Conservation (phyloP, 2,329 filamentous ascomycete genomes). For the Penicillium sp. region DNA sequence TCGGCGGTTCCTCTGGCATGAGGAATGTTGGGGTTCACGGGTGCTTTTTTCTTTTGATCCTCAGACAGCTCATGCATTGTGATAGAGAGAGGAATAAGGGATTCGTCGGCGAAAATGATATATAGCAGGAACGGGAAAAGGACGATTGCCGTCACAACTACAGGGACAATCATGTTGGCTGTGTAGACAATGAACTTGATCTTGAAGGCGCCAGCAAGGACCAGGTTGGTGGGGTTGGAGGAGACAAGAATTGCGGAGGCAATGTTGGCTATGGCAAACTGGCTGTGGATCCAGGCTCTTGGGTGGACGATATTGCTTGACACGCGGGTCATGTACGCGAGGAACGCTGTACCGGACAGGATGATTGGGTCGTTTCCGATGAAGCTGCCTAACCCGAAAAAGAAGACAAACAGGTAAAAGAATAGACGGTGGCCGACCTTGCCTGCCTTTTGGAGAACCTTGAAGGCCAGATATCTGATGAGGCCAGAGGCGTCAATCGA, state of each 20-base stretch:
- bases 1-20: constrained; percentile 57
- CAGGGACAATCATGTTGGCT: constrained; percentile 73
- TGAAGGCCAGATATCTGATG: constrained; percentile 68
- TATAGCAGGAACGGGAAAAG: constrained; percentile 70
- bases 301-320: constrained; percentile 70
- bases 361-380: constrained; percentile 76
- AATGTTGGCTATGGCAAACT: constrained; percentile 71
- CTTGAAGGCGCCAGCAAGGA: constrained; percentile 68
- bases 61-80: constrained; percentile 66
- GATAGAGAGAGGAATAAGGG: constrained; percentile 64
- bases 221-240: constrained; percentile 74
- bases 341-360: constrained; percentile 69
- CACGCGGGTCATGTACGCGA: constrained; percentile 74
- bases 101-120: constrained; percentile 63
- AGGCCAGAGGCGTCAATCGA: constrained; percentile 73
- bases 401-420: constrained; percentile 71
- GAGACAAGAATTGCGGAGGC: constrained; percentile 73
- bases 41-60: constrained; percentile 55
- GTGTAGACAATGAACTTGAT: constrained; percentile 73
- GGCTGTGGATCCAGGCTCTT: constrained; percentile 69
- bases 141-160: constrained; percentile 64
- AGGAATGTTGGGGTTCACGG: constrained; percentile 72
- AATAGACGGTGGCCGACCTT: constrained; percentile 66
- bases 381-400: constrained; percentile 64
- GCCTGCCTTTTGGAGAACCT: constrained; percentile 65